These are phyloP conservation scores for Proteromonas lacertae DNA, from an alignment of 352 stramenopile species.

Conservation along the genomic window DNA sequence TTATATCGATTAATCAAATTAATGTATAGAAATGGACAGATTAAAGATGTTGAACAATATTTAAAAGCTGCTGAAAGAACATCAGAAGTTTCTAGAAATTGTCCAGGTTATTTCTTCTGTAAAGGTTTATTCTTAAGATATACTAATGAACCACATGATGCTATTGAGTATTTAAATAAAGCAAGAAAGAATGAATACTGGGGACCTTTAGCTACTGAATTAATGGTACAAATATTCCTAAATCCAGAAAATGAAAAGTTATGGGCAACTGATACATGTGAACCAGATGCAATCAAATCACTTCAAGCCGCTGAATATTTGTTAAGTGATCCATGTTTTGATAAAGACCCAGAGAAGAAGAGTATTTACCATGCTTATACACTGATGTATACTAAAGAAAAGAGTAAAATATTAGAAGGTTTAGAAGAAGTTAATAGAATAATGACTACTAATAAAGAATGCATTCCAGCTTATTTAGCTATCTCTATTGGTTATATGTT, in stretches of 20 bases:
- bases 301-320: background rate
- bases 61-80: conserved; percentile 31
- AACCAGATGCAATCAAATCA: conserved; percentile 3
- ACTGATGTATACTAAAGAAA: too few relatives aligned
- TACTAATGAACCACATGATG: conserved; percentile 45
- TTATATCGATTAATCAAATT: conserved; percentile 44
- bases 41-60: conserved; percentile 26
- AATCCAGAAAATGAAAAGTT: conserved; percentile 60
- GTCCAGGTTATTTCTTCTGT: conserved; percentile 46
- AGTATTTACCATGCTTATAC: conserved; percentile 10
- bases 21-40: conserved; percentile 33
- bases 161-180: conserved; percentile 52
- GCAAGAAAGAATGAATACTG: conserved; percentile 29
- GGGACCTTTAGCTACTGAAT: conserved; percentile 35
- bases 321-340: too few relatives aligned
- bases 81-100: conserved; percentile 25
- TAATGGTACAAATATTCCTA: conserved; percentile 68
- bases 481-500: too few relatives aligned
- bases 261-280: conserved; percentile 22
- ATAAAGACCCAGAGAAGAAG: too few relatives aligned
- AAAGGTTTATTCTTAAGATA: conserved; percentile 44
- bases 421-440: too few relatives aligned
- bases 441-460: too few relatives aligned
- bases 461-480: too few relatives aligned
- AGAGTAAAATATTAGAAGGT: too few relatives aligned